phyloP scores from a whole-genome alignment of 2,329 filamentous ascomycete species.

The Pestalotiopsis sp. region DNA sequence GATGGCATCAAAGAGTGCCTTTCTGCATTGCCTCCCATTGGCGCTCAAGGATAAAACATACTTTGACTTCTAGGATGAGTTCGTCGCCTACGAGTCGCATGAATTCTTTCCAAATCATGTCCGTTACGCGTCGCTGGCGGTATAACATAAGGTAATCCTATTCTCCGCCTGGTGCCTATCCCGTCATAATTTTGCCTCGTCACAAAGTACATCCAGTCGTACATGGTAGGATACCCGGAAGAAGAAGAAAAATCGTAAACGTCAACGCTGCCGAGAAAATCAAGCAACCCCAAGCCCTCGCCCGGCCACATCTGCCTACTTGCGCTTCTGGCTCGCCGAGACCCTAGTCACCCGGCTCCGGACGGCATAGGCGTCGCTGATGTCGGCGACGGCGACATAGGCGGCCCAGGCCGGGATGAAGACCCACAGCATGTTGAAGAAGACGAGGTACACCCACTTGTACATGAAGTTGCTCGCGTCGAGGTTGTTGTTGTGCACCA shows the following conservation, averaged over 20 bases:
- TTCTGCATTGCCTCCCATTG: no score
- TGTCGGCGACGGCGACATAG: slow-evolving; percentile 56
- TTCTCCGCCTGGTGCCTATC: not conserved
- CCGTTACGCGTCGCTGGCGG: no score
- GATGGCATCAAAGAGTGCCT: no score
- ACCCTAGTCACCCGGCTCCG: slow-evolving; percentile 30
- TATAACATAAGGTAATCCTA: not conserved
- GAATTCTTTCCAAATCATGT: no score
- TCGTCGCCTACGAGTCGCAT: no score
- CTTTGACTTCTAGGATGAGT: no score
- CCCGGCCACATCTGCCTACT: not conserved
- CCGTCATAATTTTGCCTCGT: not conserved
- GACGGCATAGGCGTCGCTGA: slow-evolving; percentile 54
- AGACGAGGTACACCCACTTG: slow-evolving; percentile 66
- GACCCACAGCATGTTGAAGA: slow-evolving; percentile 72
- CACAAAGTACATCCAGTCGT: not conserved
- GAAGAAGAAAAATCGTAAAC: not conserved
- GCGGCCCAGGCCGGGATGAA: slow-evolving; percentile 62
- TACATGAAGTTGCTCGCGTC: slow-evolving; percentile 70
- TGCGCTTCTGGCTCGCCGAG: slow-evolving; percentile 32
- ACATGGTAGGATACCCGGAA: not conserved
- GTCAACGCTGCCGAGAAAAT: not conserved
- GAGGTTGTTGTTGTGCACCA: slow-evolving; percentile 62
- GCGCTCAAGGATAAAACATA: no score
- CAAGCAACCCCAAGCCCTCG: not conserved